A percentile compares a stretch with the other conserved stretches of the same genome.
phyloP scores from a whole-genome alignment of 2,329 filamentous ascomycete genomes.

The Grosmannia clavigera region DNA sequence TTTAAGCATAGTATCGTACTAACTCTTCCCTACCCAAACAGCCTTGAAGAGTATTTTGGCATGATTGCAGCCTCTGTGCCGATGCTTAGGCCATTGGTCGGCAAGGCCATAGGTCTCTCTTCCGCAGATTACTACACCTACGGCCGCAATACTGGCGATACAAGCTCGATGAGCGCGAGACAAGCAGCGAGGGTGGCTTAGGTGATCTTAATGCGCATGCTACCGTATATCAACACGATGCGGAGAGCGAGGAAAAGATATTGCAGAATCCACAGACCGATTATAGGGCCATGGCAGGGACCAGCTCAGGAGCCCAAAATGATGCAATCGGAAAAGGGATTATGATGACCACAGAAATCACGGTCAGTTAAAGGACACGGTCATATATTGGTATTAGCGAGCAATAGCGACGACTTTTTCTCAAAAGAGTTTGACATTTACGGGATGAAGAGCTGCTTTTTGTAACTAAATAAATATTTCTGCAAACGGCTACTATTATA shows the following conservation, averaged over 20 bases:
- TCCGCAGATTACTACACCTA: conserved; percentile 6
- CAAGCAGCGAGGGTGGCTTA: not conserved
- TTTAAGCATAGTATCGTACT: not conserved
- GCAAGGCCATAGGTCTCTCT: conserved; percentile 17
- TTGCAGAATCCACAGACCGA: not conserved
- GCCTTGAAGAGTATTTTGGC: conserved; percentile 27
- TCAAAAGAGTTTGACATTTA: too few species aligned
- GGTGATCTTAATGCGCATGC: not conserved
- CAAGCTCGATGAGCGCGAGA: conserved; percentile 3
- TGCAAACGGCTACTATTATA: too few species aligned
- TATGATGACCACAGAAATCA: not conserved
- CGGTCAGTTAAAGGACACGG: not conserved
- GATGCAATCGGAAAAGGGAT: not conserved
- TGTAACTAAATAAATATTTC: too few species aligned
- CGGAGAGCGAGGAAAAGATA: conserved; percentile 3
- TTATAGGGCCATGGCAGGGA: not conserved
- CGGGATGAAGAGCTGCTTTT: too few species aligned
- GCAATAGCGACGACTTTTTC: too few species aligned
- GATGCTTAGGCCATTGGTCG: conserved; percentile 24
- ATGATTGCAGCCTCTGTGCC: conserved; percentile 28
- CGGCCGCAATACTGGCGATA: conserved; percentile 1
- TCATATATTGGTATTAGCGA: too few species aligned
- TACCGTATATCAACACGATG: conserved; percentile 2
- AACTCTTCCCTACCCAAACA: conserved; percentile 12
- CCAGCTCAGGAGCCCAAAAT: too few species aligned